These are phyloP conservation scores for Symbiotaphrina buchneri DNA, from an alignment of 495 filamentous ascomycete species.

Conservation along the genomic window DNA sequence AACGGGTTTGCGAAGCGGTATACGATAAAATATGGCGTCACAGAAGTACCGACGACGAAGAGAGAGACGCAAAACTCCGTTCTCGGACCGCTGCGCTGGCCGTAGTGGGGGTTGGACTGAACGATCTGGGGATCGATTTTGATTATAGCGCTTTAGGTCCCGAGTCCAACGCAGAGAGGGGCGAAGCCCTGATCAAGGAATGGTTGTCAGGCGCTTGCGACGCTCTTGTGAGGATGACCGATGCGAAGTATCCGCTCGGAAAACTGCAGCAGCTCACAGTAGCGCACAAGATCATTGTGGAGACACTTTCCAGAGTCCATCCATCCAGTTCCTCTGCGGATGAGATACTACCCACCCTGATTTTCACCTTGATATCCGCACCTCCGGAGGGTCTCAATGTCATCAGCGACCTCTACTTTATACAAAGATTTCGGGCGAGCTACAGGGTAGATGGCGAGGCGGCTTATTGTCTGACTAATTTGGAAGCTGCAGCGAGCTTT, in stretches of 20 bases:
- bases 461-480: slow-evolving; percentile 88
- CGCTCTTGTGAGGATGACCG: slow-evolving; percentile 61
- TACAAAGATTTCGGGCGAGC: slow-evolving; percentile 76
- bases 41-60: slow-evolving; percentile 79
- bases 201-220: slow-evolving; percentile 54
- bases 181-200: slow-evolving; percentile 44
- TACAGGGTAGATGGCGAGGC: slow-evolving; percentile 78
- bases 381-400: slow-evolving; percentile 70
- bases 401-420: slow-evolving; percentile 83
- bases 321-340: slow-evolving; percentile 79
- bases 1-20: slow-evolving; percentile 63
- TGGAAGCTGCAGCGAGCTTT: slow-evolving; percentile 88
- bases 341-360: slow-evolving; percentile 88
- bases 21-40: slow-evolving; percentile 83
- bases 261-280: slow-evolving; percentile 79
- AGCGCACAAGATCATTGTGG: slow-evolving; percentile 85
- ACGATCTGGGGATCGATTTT: slow-evolving; percentile 67
- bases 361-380: slow-evolving; percentile 82
- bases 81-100: slow-evolving; percentile 84
- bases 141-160: slow-evolving; percentile 14
- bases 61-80: slow-evolving; percentile 80
- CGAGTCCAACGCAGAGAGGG: slow-evolving; percentile 16
- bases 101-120: slow-evolving; percentile 72
- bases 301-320: slow-evolving; percentile 48
- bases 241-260: slow-evolving; percentile 66